phyloP scores from a whole-genome alignment of 2,329 filamentous ascomycete genomes.

The Fonsecaea pedrosoi region DNA sequence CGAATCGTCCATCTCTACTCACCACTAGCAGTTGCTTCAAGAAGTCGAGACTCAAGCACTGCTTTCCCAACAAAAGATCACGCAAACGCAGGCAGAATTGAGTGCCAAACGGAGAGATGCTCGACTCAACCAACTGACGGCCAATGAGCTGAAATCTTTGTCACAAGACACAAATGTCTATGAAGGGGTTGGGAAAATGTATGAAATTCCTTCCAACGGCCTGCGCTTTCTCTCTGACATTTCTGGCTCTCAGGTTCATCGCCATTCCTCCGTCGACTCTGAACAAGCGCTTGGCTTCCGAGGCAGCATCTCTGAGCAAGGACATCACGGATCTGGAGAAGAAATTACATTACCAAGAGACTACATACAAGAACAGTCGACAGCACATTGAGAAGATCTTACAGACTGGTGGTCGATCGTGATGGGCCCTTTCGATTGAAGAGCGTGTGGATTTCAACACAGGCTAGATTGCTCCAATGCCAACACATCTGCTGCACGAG shows the following conservation, averaged over 20 bases:
- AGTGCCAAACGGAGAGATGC: slow-evolving; percentile 84
- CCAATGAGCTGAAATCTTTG: slow-evolving; percentile 79
- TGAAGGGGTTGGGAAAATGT: slow-evolving; percentile 98
- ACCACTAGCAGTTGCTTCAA: slow-evolving; percentile 72
- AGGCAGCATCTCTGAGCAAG: slow-evolving; percentile 75
- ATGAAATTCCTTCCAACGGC: slow-evolving; percentile 45
- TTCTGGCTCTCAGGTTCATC: slow-evolving; percentile 74
- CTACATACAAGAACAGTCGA: slow-evolving; percentile 91
- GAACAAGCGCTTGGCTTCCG: slow-evolving; percentile 74
- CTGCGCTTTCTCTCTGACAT: neutral
- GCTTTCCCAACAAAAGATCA: slow-evolving; percentile 89
- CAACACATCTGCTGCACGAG: neutral
- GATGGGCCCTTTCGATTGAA: neutral
- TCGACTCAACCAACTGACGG: slow-evolving; percentile 85
- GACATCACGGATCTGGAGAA: slow-evolving; percentile 85
- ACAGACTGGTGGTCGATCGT: slow-evolving; percentile 54
- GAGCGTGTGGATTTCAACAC: neutral
- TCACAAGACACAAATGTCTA: slow-evolving; percentile 81
- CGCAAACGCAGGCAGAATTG: slow-evolving; percentile 82
- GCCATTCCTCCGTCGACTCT: slow-evolving; percentile 74
- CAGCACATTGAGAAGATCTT: slow-evolving; percentile 91
- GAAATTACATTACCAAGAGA: slow-evolving; percentile 90
- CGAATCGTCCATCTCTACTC: slow-evolving; percentile 16
- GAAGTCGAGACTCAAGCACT: slow-evolving; percentile 93
- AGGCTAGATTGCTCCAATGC: neutral